Evolutionary conservation across 2,329 filamentous ascomycete genomes (phyloP).

Genomic region (Botrytis hyacinthi): DNA sequence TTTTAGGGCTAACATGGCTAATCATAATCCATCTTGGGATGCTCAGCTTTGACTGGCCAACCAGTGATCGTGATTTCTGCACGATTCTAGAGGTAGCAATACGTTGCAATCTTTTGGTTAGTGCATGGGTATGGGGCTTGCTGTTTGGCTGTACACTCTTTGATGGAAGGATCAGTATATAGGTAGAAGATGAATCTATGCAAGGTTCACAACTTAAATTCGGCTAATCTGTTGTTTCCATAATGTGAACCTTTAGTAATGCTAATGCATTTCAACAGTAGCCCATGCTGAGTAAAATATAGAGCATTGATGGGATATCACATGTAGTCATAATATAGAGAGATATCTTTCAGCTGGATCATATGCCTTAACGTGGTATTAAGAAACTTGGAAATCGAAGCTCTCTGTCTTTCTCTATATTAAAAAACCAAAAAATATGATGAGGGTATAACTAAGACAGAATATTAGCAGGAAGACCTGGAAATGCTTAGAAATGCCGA

Average conservation of each 20-base stretch:
- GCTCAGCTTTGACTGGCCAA: background rate
- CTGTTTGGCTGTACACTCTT: background rate
- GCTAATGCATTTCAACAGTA: background rate
- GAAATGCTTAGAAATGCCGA: too few species aligned
- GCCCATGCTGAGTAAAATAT: too few species aligned
- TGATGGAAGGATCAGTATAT: background rate
- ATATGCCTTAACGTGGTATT: too few species aligned
- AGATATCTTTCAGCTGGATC: too few species aligned
- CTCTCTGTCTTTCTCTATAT: background rate
- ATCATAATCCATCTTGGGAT: background rate
- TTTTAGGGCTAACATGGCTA: background rate
- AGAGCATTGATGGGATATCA: too few species aligned
- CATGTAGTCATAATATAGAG: too few species aligned
- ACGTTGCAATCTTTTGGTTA: background rate
- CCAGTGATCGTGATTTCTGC: rapidly evolving
- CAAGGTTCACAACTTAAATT: background rate
- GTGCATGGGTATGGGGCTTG: background rate
- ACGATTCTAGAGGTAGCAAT: background rate
- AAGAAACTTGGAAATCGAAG: background rate
- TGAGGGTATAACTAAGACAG: background rate
- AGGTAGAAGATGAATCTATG: background rate
- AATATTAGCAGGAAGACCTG: background rate
- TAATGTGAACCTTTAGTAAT: background rate
- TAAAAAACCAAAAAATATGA: background rate
- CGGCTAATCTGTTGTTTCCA: background rate